Evolutionary conservation across 176 grass and related monocot genomes (phyloP), one percentile per base, ranked within the genome.

Genomic region (Alloteropsis semialata): DNA sequence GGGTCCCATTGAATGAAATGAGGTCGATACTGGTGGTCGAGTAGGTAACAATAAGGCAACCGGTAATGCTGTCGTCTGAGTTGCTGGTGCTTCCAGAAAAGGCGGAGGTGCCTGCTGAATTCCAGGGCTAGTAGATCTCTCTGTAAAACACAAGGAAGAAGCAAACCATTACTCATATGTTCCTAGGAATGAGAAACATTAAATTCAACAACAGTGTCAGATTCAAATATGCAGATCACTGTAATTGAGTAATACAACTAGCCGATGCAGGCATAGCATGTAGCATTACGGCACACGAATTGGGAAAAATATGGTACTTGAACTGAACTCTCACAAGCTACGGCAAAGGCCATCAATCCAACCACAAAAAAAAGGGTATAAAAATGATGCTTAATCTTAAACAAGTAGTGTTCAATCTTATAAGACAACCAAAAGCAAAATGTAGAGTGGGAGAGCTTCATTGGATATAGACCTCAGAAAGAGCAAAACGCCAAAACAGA

Each of bases 51-150:
- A 51, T 27, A 19, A 66, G 72, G 75, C 33, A 50, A 42, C 36
- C 19, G 54, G 62, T 53, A 59, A 60, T 72, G 76, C 11, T 82
- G 59, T 27, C 0, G n/a, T 29, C 32, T 70, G 75, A 13, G 19
- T 58, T 24, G n/a, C 67, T 33, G 42, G 38, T 65, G 74, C 53
- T 62, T 84, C 69, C 68, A 33, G 86, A 77, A 66, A 89, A 81
- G 58, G 62, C 25, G 78, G 88, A 73, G 41, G 42, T 69, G 63
- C 63, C 42, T 77, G 93, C n/a, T 19, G 17, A 44, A 42, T 44
- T 60, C 32, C 14, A 67, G 38, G 72, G n/a, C 55, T 32, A 22
- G 0, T 53, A 72, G 49, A 88, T 78, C 75, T 82, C 75, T 51
- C 90, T 90, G 82, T 54, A 63, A 16, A 13, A 54, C 65, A 41